Evolutionary conservation across 192 early-diverging fungal species (phyloP), one percentile per base, ranked within the genome.

Genomic region (Backusella morwellensis): DNA sequence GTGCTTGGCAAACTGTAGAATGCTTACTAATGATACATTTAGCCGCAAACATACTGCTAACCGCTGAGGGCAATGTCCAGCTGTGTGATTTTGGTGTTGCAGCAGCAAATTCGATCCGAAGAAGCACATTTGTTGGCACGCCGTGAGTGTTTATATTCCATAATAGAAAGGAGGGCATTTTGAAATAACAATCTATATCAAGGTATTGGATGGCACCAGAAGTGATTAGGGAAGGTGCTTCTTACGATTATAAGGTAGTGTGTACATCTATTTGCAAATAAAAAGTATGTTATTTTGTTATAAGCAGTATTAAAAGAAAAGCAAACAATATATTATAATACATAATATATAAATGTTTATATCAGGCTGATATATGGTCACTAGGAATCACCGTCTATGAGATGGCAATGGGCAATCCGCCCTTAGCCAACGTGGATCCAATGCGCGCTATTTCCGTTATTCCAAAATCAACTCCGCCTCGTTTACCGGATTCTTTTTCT

Each of bases 311-410:
- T 56, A 35, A 68, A 68, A 35, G 17, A 67, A 67, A 4, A 67
- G 8, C 32, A 66, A 29, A 79, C 66, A 32, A 34, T 26, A 3
- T 59, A 29, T 26, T 63, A 63, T 32, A 32, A 32, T 32, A 32
- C 3, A 3, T 32, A 32, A 32, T 32, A 32, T 32, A 32, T 32
- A 32, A 32, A 32, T 32, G 32, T 32, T 32, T 32, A 32, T 63
- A 63, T 63, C 56, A 96, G 92, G 95, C 95, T n/a, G 98, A 99
- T 81, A 97, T 99, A 41, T 99, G 98, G 98, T 98, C 97, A 0
- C 87, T 99, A 35, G 98, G 98, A 6, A 99, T 99, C 79, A 99
- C 98, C 5, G 93, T 97, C 32, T 97, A 98, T 66, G 98, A 99
- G 77, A 92, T 99, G 73, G 94, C 95, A 11, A 97, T 93, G 19